phyloP scores from a whole-genome alignment of 805 yeast genomes.

The Clavispora vitiphila region DNA sequence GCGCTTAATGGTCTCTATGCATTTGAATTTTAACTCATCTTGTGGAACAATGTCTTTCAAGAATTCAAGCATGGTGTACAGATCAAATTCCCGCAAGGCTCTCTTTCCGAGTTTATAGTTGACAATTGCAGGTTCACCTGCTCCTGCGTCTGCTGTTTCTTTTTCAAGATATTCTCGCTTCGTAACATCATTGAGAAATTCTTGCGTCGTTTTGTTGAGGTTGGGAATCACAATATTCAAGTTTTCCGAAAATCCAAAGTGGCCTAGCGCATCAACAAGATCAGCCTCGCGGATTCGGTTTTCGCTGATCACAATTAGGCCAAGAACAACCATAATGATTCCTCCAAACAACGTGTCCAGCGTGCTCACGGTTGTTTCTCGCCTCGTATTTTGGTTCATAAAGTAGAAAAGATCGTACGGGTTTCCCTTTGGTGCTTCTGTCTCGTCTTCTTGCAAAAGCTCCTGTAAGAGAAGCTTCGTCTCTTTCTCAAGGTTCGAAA shows the following conservation, averaged over 20 bases:
- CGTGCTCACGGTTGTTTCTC: slow-evolving; percentile 18
- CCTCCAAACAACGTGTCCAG: slow-evolving; percentile 28
- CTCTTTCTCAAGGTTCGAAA: background rate
- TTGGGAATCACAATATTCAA: slow-evolving; percentile 16
- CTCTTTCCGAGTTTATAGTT: slow-evolving; percentile 31
- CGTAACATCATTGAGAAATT: slow-evolving; percentile 22
- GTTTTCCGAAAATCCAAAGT: slow-evolving; percentile 24
- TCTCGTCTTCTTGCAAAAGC: slow-evolving; percentile 3
- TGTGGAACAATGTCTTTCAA: slow-evolving; percentile 5
- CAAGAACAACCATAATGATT: slow-evolving; percentile 22
- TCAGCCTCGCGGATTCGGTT: slow-evolving; percentile 27
- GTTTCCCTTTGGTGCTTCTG: slow-evolving; percentile 12
- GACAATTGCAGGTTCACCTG: slow-evolving; percentile 8
- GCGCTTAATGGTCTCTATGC: background rate
- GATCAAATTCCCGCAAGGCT: slow-evolving; percentile 28
- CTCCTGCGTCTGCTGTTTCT: slow-evolving; percentile 11
- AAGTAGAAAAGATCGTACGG: slow-evolving; percentile 9
- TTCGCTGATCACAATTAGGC: slow-evolving; percentile 27
- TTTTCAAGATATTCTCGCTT: slow-evolving; percentile 26
- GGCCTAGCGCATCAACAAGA: slow-evolving; percentile 17
- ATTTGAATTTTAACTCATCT: background rate
- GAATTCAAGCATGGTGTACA: slow-evolving; percentile 22
- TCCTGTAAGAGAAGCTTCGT: background rate
- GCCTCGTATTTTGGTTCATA: slow-evolving; percentile 18
- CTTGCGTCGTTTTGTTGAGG: slow-evolving; percentile 17